Evolutionary conservation across 1,284 basidiomycete genomes (phyloP), one percentile per base, ranked within the genome.

Genomic region (Phellopilus nigrolimitatus): DNA sequence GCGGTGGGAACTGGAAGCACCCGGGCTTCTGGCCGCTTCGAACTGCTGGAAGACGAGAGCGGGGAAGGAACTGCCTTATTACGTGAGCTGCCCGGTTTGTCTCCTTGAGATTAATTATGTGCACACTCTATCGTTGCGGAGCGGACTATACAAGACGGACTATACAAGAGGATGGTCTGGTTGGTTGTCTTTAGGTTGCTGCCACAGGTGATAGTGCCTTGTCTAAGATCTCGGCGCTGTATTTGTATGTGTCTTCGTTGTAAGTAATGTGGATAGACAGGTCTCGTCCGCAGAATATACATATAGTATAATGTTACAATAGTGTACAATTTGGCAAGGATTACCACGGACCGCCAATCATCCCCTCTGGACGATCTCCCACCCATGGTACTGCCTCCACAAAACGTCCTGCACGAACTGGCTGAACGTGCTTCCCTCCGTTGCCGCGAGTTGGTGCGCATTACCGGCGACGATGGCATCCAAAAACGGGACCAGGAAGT

Each of bases 381-480:
- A 66, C 1, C 72, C 72, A 59, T 82, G 82, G 61, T 78, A 76
- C 46, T 64, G 71, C 55, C 75, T 70, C 81, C 85, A 85, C 54
- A 89, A 61, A 13, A 86, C 76, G 54, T 86, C 82, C 51, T 73
- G 66, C 12, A 84, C 74, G 57, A 82, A 90, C 48, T 71, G 68
- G 64, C 84, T 85, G 60, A 88, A 90, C 25, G 88, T 89, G 61
- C 85, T 88, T 47, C 75, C 73, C 43, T 78, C 73, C 9, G 85
- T 90, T 1, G 82, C 84, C 0, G 82, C 75, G 28, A 86, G 73
- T n/a, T 62, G 68, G 60, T 70, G 65, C 1, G 80, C 82, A 46
- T 71, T 71, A 0, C 76, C 77, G 15, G 79, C 75, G 27, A 89
- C 74, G 66, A 88, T 72, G 6, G 82, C 84, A 60, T 90, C 87